Base-by-base conservation (phyloP, 31 red algal genomes). In the Porphyra umbilicalis region DNA sequence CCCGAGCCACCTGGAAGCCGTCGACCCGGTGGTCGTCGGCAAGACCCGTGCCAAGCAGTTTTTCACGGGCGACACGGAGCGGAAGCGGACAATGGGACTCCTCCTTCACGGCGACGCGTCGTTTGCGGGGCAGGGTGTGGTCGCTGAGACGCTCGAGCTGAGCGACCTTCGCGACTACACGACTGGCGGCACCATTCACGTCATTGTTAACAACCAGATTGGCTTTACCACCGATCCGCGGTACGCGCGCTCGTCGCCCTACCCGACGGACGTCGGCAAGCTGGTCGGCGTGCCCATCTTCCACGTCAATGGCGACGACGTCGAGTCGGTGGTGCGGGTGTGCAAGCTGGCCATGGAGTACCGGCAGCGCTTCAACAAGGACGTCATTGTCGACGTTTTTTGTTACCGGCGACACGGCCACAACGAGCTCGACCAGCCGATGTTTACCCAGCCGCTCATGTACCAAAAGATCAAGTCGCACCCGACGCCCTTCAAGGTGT, bases 181-280 rank as follows among this genome's bases (percentile, higher is more conserved):
- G 33, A 92, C 87, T 6, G 92, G 95, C 36, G 97, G 97, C 32
- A 97, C 97, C 29, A 76, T 99, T 35, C 97, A 99, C 79, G 42
- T 99, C 16, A 82, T 99, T n/a, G 87, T 99, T n/a, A 97, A 99
- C 90, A 99, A 99, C 78, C 97, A 99, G 86, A 99, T 99, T 87
- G 97, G 97, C 79, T 99, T 99, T 80, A 99, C 97, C 18, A 99
- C 97, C 29, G 88, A 97, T 81, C 97, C 97, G 34, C 83, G 87
- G 33, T 81, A 95, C 76, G 94, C 90, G 34, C 83, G 98, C 15
- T 97, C 94, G 25, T 94, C 94, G 33, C 98, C 95, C 29, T 99
- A 99, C 81, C 92, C 95, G 31, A 95, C 98, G 25, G 98, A 99
- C 88, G 90, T 99, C 0, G 98, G 92, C 7, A 97, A 99, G 71